phyloP scores from a whole-genome alignment of 2,329 filamentous ascomycete genomes.

The Neopestalotiopsis sp. region DNA sequence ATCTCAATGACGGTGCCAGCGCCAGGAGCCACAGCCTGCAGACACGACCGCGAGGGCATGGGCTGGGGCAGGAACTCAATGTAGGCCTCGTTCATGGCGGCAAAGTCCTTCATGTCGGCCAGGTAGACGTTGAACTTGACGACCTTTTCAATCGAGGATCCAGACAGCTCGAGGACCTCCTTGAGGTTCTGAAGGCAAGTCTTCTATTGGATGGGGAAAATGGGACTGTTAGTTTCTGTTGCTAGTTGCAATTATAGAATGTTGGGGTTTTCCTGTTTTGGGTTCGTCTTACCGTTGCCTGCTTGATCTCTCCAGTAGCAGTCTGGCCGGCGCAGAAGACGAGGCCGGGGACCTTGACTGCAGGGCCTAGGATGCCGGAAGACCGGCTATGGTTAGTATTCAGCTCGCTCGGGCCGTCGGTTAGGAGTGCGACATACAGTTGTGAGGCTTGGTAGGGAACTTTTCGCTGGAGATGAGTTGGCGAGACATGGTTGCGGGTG shows the following conservation, averaged over 20 bases:
- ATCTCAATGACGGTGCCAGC: constrained; percentile 48
- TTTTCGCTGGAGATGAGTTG: constrained; percentile 51
- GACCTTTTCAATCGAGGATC: constrained; percentile 33
- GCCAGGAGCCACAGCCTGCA: constrained; percentile 44
- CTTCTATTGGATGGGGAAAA: not conserved
- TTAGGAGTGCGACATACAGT: constrained; percentile 37
- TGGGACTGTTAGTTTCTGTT: not conserved
- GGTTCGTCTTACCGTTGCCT: constrained; percentile 44
- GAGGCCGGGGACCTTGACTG: constrained; percentile 48
- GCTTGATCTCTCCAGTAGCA: constrained; percentile 53
- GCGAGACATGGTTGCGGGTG: constrained; percentile 43
- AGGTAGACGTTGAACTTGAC: constrained; percentile 37
- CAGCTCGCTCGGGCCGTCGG: not conserved
- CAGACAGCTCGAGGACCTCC: constrained; percentile 33
- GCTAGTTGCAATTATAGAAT: not conserved
- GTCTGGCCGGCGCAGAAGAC: constrained; percentile 53
- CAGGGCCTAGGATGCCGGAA: constrained; percentile 38
- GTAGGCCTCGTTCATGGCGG: constrained; percentile 39
- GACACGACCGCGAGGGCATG: constrained; percentile 46
- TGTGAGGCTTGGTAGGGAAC: constrained; percentile 51
- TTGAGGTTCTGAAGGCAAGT: constrained; percentile 26
- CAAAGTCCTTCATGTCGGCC: constrained; percentile 34
- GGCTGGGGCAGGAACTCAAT: constrained; percentile 44
- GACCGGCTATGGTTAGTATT: not conserved
- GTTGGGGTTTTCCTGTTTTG: constrained; percentile 19